Evolutionary conservation across 768 basidiomycete species (phyloP), one percentile per base, ranked within the genome.

Genomic region (Gautieria morchelliformis): DNA sequence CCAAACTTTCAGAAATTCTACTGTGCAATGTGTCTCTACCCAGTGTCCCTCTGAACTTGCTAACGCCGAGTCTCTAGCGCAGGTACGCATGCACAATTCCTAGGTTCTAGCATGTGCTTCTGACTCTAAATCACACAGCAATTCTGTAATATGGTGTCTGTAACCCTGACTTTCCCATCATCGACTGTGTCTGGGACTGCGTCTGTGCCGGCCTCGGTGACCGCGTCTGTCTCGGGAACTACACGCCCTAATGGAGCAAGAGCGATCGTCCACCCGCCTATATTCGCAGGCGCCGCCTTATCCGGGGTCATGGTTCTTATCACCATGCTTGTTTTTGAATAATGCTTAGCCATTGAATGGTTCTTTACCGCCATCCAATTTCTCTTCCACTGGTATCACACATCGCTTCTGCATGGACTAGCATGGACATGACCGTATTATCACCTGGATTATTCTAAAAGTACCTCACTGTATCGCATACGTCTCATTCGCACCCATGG

Each of bases 91-190:
- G 12, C 35, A 4, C 27, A 20, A 22, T 40, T 20, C 24, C 30
- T 14, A 24, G 14, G 11, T 22, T n/a, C 15, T 15, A 22, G 22
- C 19, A 22, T 56, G 30, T 8, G 19, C 37, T 35, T 35, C 12
- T 37, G 35, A 37, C 35, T 5, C 35, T n/a, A 9, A 35, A 52
- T 35, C 15, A 6, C 35, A 37, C 42, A 57, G 56, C 30, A 50
- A 49, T 57, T 57, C 48, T 57, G 56, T 27, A 37, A 24, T n/a
- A 9, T 57, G 14, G 56, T 39, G n/a, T 56, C 55, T 11, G 46
- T 48, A 22, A 46, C 55, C 15, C 44, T 56, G 7, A 48, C 55
- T 32, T 56, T 56, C 46, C 55, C 55, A 10, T 22, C 44, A 15
- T 45, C 45, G 15, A 48, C 56, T 33, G 37, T 49, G 14, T 22